Percentiles rank a stretch among this genome's conserved stretches.
phyloP scores from a whole-genome alignment of 1,284 basidiomycete genomes.

The Phlebopus sp. region DNA sequence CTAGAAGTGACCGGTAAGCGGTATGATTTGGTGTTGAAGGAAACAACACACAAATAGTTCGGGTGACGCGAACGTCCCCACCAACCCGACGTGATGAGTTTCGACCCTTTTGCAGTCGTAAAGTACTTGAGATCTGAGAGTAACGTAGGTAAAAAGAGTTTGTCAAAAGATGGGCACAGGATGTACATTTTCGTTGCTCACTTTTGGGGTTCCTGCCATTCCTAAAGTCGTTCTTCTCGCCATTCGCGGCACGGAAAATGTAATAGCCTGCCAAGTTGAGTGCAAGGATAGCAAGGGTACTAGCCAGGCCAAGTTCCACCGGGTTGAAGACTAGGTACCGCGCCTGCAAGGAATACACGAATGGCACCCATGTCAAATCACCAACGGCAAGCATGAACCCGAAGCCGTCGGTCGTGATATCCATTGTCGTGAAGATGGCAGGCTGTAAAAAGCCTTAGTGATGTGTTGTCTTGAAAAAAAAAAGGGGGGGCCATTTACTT shows the following conservation, averaged over 20 bases:
- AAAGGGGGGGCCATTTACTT: constrained; percentile 48
- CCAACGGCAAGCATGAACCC: constrained; percentile 98
- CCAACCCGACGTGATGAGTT: constrained; percentile 94
- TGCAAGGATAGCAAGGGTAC: constrained; percentile 59
- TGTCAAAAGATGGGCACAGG: constrained; percentile 4
- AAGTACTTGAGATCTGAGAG: constrained; percentile 76
- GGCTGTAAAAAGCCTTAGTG: constrained; percentile 40
- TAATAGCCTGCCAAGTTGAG: constrained; percentile 83
- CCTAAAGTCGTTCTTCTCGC: constrained; percentile 95
- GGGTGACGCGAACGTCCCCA: constrained; percentile 96
- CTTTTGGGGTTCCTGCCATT: constrained; percentile 94
- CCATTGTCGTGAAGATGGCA: constrained; percentile 93
- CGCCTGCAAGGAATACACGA: constrained; percentile 92
- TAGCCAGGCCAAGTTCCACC: constrained; percentile 72
- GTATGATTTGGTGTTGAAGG: neutral
- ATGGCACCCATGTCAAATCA: constrained; percentile 94
- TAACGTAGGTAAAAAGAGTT: too few species aligned
- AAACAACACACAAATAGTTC: constrained; percentile 73
- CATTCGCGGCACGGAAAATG: constrained; percentile 88
- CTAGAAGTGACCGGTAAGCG: constrained; percentile 33
- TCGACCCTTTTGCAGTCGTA: constrained; percentile 83
- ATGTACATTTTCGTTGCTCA: constrained; percentile 22
- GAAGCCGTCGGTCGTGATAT: constrained; percentile 97
- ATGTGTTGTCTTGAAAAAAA: neutral
- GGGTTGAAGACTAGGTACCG: constrained; percentile 91